Evolutionary conservation across 2,329 filamentous ascomycete species (phyloP), one percentile per base, ranked within the genome.

Genomic region (Aschersonia sp.): DNA sequence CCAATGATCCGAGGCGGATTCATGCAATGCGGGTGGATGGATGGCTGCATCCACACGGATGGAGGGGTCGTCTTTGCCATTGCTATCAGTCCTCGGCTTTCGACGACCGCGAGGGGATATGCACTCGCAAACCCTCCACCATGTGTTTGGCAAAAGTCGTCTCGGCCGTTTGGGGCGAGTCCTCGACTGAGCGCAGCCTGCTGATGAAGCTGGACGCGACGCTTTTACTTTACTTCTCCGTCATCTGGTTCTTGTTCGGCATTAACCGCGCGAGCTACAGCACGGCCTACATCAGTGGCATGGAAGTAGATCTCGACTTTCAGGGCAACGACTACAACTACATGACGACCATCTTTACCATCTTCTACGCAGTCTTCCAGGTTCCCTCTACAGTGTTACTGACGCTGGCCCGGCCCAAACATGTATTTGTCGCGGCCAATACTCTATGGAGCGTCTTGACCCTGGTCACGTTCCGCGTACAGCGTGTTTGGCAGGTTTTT

Each of bases 221-320:
- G 0, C 56, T 69, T 6, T 58, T 69, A 22, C 62, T 63, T 1
- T 70, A 71, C 50, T 69, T 70, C 51, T 68, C 66, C 0, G 54
- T 69, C 10, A 64, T 70, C n/a, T 70, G 67, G 68, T 70, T 70
- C 45, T 56, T 70, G 4, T 70, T 70, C 48, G 68, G 68, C 31
- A 60, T 70, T 45, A 69, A 67, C 5, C 59, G 67, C 9, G 61
- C 67, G 31, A 67, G 63, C 51, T 70, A 70, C 50, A 62, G 55
- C 32, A 66, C 64, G 0, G 65, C 65, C 4, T 68, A 67, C 52
- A 67, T 68, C 48, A 66, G 64, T 45, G 64, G 65, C 22, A 67
- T 67, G 65, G 58, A 60, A 39, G 62, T 64, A 32, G 64, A 62
- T 1, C 49, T 67, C 2, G 47, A 56, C 6, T 66, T 67, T 44